Base-by-base conservation (phyloP, 805 yeast species). In the Candida vaughaniae region DNA sequence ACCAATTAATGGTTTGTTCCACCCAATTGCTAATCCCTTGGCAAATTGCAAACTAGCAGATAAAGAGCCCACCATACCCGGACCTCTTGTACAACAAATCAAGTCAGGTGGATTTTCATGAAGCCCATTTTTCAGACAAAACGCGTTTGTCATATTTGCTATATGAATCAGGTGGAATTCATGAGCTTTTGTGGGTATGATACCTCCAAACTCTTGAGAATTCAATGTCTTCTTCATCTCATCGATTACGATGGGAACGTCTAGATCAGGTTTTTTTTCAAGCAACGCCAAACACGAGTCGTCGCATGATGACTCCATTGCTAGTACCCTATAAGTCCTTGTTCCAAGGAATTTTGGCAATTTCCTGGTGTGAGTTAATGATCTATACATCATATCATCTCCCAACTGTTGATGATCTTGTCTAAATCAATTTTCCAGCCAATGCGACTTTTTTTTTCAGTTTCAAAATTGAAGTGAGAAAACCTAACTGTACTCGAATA, bases 281-380 rank as follows among this genome's bases (percentile, higher is more conserved):
- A 90, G 55, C 6, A 91, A 62, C 0, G 96, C 85, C 2, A 89
- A 91, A 48, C 97, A 89, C 0, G 96, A 77, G 58, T 93, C 99
- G 59, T 93, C 99, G 55, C 99, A 93, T 0, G 96, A 87, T 0
- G 95, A 78, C 55, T 93, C 99, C 10, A 93, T 78, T 0, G 97
- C 93, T 16, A 93, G 63, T 0, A 90, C 93, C 29, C 69, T 71
- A 55, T 85, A 87, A 4, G 41, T 16, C 31, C 78, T 52, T 12
- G 14, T 10, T n/a, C 25, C 25, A 22, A 22, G 11, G n/a, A n/a
- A n/a, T n/a, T n/a, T n/a, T n/a, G n/a, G n/a, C n/a, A n/a, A n/a
- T n/a, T n/a, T n/a, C n/a, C n/a, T n/a, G n/a, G n/a, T n/a, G n/a
- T n/a, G n/a, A n/a, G n/a, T n/a, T n/a, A n/a, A n/a, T n/a, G n/a